A percentile compares a stretch with the other conserved stretches of the same genome.
Conservation (phyloP, 768 basidiomycete species). For the Pleurotus ostreatus region DNA sequence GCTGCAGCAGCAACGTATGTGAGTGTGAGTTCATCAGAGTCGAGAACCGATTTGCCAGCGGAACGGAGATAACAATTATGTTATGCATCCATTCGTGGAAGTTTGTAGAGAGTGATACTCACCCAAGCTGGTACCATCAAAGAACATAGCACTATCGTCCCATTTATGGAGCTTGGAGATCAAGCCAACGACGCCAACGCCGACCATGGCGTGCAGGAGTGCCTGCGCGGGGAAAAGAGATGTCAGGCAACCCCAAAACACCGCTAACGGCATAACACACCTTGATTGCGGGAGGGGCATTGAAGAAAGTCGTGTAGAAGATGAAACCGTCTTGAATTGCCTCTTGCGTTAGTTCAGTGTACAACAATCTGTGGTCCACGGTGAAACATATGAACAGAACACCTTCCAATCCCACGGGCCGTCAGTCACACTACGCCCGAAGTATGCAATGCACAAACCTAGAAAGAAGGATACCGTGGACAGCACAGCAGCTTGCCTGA, state of each 20-base stretch:
- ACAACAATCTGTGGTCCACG: conserved; percentile 84
- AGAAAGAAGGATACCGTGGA: conserved; percentile 88
- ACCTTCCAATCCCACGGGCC: conserved; percentile 35
- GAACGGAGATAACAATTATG: conserved; percentile 8
- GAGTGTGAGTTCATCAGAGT: no score
- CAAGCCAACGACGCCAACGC: conserved; percentile 70
- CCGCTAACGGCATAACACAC: conserved; percentile 33
- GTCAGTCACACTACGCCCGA: no score
- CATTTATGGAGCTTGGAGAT: conserved; percentile 79
- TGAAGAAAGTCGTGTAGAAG: conserved; percentile 91
- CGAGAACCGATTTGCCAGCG: not conserved
- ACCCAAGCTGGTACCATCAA: conserved; percentile 90
- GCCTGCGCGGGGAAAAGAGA: conserved; percentile 45
- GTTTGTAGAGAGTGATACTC: conserved; percentile 20
- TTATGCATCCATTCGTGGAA: not conserved
- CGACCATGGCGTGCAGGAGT: conserved; percentile 81
- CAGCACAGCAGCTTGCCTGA: conserved; percentile 85
- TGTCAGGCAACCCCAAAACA: not conserved
- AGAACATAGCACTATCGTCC: conserved; percentile 93
- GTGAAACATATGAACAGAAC: conserved; percentile 82
- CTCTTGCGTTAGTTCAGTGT: conserved; percentile 59
- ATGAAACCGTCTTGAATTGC: conserved; percentile 73
- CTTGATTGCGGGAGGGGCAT: conserved; percentile 92
- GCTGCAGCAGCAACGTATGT: conserved; percentile 33
- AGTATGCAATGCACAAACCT: conserved; percentile 41